phyloP scores from a whole-genome alignment of 2,329 filamentous ascomycete genomes.

The Myriosclerotinia duriaeana region DNA sequence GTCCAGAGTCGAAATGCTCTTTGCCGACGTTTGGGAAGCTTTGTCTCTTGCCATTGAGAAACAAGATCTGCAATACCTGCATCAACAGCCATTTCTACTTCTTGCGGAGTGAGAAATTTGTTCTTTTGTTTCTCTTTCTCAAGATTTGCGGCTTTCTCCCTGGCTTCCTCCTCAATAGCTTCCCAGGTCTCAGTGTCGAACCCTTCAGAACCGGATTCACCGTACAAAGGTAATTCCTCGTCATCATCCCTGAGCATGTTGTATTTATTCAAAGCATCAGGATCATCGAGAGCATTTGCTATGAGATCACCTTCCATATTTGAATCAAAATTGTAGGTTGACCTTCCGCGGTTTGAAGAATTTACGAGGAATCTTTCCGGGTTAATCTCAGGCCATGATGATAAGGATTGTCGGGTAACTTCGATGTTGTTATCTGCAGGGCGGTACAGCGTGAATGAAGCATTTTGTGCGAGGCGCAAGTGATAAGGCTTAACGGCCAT shows the following conservation, averaged over 20 bases:
- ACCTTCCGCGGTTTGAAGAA: background rate
- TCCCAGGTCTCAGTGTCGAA: conserved; percentile 59
- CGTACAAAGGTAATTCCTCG: conserved; percentile 51
- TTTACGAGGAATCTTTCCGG: conserved; percentile 22
- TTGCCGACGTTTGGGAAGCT: conserved; percentile 54
- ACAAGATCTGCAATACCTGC: conserved; percentile 52
- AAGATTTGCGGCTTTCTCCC: conserved; percentile 38
- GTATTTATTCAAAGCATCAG: conserved; percentile 44
- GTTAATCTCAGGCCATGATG: conserved; percentile 39
- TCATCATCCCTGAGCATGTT: conserved; percentile 44
- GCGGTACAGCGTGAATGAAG: conserved; percentile 41
- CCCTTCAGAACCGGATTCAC: conserved; percentile 54
- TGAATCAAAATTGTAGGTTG: conserved; percentile 27
- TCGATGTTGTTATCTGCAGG: conserved; percentile 27
- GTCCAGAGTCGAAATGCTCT: conserved; percentile 64
- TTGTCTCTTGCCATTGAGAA: conserved; percentile 57
- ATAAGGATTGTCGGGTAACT: conserved; percentile 36
- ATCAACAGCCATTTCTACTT: conserved; percentile 55
- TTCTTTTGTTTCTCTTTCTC: conserved; percentile 35
- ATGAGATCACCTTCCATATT: conserved; percentile 5
- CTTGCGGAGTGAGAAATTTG: conserved; percentile 45
- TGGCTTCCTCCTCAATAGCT: conserved; percentile 53
- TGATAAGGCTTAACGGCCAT: conserved; percentile 38
- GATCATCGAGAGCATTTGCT: conserved; percentile 30
- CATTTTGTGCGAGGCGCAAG: conserved; percentile 32